These are phyloP conservation scores for Ramalina intermedia DNA, from an alignment of 495 filamentous ascomycete genomes.

Conservation along the genomic window DNA sequence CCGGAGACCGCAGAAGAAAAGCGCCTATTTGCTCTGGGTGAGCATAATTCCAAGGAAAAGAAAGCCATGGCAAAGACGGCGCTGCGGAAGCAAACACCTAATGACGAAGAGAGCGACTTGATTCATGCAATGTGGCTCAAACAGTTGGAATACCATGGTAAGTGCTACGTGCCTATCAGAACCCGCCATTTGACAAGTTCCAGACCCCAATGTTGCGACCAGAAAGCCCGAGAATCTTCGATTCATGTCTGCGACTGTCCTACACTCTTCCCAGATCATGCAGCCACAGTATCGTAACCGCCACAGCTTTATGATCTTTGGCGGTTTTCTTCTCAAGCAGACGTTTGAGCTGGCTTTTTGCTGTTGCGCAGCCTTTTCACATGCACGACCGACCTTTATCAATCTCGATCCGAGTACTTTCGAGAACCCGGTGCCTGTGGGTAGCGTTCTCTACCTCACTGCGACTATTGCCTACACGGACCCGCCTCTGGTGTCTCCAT, in stretches of 20 bases:
- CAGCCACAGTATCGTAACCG: constrained; percentile 76
- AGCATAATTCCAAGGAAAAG: constrained; percentile 61
- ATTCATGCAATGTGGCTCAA: constrained; percentile 71
- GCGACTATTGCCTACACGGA: constrained; percentile 71
- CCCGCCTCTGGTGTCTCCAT: constrained; percentile 31
- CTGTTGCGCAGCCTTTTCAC: constrained; percentile 65
- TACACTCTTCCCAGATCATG: constrained; percentile 68
- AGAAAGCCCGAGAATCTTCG: constrained; percentile 48
- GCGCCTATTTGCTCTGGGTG: constrained; percentile 49
- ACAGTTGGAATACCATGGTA: constrained; percentile 50
- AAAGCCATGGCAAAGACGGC: constrained; percentile 49
- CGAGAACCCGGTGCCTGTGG: constrained; percentile 72
- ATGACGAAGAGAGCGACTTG: constrained; percentile 61
- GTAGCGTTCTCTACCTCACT: constrained; percentile 65
- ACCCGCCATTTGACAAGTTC: background rate
- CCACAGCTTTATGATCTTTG: constrained; percentile 85
- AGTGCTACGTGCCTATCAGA: background rate
- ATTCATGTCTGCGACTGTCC: constrained; percentile 51
- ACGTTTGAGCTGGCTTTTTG: constrained; percentile 84
- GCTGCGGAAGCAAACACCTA: constrained; percentile 56
- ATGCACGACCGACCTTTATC: constrained; percentile 62
- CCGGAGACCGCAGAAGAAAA: constrained; percentile 60
- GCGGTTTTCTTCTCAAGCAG: constrained; percentile 68
- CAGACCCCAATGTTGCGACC: constrained; percentile 42
- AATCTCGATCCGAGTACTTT: constrained; percentile 70